A percentile compares a stretch with the other conserved stretches of the same genome.
phyloP scores from a whole-genome alignment of 2,329 filamentous ascomycete species.

The Dactylonectria macrodidyma region DNA sequence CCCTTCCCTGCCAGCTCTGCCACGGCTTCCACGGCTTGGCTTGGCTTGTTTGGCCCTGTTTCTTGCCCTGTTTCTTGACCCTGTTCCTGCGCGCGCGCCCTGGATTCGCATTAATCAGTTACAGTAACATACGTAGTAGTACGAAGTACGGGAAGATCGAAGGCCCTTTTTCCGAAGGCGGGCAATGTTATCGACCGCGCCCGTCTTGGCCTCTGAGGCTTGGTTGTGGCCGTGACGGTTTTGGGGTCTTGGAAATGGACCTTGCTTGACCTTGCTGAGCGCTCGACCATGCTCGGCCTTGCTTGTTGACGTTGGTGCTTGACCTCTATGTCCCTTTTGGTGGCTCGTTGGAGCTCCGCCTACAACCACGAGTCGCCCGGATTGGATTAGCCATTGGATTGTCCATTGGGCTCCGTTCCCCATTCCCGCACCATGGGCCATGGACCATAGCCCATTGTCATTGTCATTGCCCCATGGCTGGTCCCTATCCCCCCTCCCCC shows the following conservation, averaged over 20 bases:
- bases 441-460: not conserved
- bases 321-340: not conserved
- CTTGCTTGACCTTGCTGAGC: not conserved
- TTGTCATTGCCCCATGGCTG: not conserved
- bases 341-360: not conserved
- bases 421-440: constrained; percentile 3
- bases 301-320: not conserved
- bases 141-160: not conserved
- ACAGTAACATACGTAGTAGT: not conserved
- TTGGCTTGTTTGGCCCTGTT: constrained; percentile 4
- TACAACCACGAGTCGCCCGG: not conserved
- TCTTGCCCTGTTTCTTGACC: constrained; percentile 5
- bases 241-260: constrained; percentile 1
- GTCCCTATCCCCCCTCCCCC: not conserved
- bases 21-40: constrained; percentile 1
- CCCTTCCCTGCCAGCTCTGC: constrained; percentile 5
- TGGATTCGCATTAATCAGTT: constrained; percentile 7
- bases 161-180: constrained; percentile 7
- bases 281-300: not conserved
- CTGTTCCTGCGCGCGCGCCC: not conserved
- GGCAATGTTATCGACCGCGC: constrained; percentile 1
- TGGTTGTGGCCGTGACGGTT: not conserved
- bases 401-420: not conserved
- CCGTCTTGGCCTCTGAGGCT: constrained; percentile 10
- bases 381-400: constrained; percentile 5